Conservation (phyloP, 305 asterid species). For the Solanum hybrid region DNA sequence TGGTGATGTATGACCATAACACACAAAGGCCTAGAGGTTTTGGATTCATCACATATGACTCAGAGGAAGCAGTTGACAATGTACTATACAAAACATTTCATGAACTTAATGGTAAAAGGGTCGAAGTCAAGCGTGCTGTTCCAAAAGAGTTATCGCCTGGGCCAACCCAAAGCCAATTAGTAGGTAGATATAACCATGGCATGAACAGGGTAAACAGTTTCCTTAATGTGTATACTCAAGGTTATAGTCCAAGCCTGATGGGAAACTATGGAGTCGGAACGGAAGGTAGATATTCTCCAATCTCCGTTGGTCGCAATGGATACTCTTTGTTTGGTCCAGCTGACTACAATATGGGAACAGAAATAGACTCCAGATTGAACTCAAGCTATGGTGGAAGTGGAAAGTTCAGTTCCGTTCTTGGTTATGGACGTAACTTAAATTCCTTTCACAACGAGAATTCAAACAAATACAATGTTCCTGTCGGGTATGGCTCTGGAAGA, state of each 20-base stretch:
- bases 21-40: conserved; percentile 92
- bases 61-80: conserved; percentile 76
- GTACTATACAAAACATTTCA: conserved; percentile 66
- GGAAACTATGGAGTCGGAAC: conserved; percentile 51
- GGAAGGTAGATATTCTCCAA: conserved; percentile 60
- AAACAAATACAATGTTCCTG: conserved; percentile 22
- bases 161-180: conserved; percentile 45
- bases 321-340: conserved; percentile 36
- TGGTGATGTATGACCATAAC: conserved; percentile 85
- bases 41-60: conserved; percentile 75
- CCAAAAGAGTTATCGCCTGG: conserved; percentile 79
- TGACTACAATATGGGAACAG: conserved; percentile 27
- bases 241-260: conserved; percentile 34
- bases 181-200: conserved; percentile 46
- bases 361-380: conserved; percentile 31
- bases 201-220: conserved; percentile 47
- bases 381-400: conserved; percentile 24
- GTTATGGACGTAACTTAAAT: conserved; percentile 33
- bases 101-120: conserved; percentile 85
- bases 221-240: conserved; percentile 43
- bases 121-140: conserved; percentile 82
- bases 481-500: conserved; percentile 13
- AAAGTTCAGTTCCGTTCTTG: conserved; percentile 27
- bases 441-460: conserved; percentile 32
- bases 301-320: conserved; percentile 43